These are phyloP conservation scores for Cicer pinnatifidum DNA, from an alignment of 306 rosid species.

Conservation along the genomic window DNA sequence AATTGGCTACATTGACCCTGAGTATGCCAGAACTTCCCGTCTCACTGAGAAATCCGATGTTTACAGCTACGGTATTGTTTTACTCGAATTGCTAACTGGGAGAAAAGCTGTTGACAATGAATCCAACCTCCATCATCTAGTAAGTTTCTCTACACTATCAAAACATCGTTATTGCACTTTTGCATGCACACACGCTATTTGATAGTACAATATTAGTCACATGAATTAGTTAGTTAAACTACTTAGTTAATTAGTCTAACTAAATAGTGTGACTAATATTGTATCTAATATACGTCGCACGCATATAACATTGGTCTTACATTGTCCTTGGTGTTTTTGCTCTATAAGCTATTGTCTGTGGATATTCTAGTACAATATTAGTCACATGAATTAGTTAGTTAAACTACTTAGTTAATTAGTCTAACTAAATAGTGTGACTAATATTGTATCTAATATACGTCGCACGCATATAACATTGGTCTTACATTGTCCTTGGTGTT, in stretches of 20 bases:
- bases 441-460: no score
- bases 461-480: not conserved
- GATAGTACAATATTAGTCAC: no score
- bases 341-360: not conserved
- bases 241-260: no score
- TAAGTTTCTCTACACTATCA: constrained; percentile 36
- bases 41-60: constrained; percentile 96
- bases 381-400: no score
- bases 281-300: not conserved
- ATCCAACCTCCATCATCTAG: constrained; percentile 90
- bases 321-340: constrained; percentile 1
- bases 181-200: not conserved
- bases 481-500: not conserved
- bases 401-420: no score
- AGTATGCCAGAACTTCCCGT: constrained; percentile 91
- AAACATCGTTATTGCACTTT: not conserved
- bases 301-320: not conserved
- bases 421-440: no score
- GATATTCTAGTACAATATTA: not conserved
- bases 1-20: constrained; percentile 96
- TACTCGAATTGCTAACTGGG: constrained; percentile 91
- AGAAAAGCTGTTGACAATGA: constrained; percentile 91
- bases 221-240: no score
- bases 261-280: no score
- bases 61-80: constrained; percentile 90